Percentiles rank a stretch among this genome's conserved stretches.
Conservation (phyloP, 345 rosid genomes). For the Eucalyptus regnans region DNA sequence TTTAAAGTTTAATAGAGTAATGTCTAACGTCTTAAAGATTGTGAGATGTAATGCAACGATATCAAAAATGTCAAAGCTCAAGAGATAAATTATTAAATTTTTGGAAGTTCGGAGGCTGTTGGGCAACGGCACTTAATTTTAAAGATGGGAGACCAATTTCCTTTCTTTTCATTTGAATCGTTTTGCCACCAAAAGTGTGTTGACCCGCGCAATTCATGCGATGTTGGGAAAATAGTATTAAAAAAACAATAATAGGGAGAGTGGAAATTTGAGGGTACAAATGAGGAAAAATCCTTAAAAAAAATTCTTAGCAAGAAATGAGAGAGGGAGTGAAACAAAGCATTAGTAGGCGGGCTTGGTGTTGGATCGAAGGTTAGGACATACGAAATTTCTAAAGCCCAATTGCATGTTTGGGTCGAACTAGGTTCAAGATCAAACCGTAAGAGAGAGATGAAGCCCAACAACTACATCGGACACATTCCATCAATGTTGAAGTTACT, state of each 20-base stretch:
- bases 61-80: no score
- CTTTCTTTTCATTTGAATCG: no score
- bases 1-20: not conserved
- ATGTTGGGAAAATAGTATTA: not conserved
- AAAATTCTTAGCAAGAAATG: not conserved
- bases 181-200: not conserved
- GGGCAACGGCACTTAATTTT: not conserved
- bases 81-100: not conserved
- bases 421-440: not conserved
- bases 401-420: not conserved
- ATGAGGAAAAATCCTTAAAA: not conserved
- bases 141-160: not conserved
- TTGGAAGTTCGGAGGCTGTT: not conserved
- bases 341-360: not conserved
- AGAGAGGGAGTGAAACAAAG: not conserved
- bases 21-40: not conserved
- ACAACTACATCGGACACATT: not conserved
- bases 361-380: not conserved
- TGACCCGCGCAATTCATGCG: not conserved
- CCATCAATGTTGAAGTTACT: not conserved
- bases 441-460: not conserved
- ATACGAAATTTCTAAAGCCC: not conserved
- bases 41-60: accelerated
- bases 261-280: not conserved
- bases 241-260: not conserved